Evolutionary conservation across 108 stramenopile species (phyloP).

Genomic region (Cylindrotheca fusiformis): DNA sequence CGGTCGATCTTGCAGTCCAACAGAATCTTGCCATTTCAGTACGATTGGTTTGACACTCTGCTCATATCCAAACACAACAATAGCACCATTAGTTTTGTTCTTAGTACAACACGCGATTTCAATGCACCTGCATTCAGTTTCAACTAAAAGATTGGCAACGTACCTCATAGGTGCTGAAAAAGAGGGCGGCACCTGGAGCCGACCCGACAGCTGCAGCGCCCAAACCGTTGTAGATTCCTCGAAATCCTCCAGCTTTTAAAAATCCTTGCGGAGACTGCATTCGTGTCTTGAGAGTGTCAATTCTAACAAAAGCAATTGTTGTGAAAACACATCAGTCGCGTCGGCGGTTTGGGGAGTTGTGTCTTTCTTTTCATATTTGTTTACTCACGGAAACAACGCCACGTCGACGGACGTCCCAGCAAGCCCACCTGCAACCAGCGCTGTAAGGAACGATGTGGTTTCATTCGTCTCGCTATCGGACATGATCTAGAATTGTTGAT

Average conservation of each 20-base stretch:
- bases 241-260: conserved; percentile 82
- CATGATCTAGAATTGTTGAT: background rate
- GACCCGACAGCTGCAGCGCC: conserved; percentile 86
- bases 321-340: too few species aligned
- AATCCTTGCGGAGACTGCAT: conserved; percentile 91
- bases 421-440: conserved; percentile 81
- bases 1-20: conserved; percentile 19
- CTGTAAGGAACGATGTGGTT: conserved; percentile 47
- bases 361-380: background rate
- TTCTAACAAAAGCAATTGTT: conserved; percentile 5
- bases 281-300: conserved; percentile 94
- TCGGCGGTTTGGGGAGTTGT: too few species aligned
- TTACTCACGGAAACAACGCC: conserved; percentile 73
- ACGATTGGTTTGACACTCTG: conserved; percentile 59
- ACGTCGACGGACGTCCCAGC: conserved; percentile 91
- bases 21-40: conserved; percentile 29
- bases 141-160: too few species aligned
- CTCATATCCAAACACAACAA: background rate
- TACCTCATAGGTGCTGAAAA: conserved; percentile 95
- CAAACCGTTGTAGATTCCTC: conserved; percentile 84
- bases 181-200: conserved; percentile 91
- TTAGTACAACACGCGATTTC: too few species aligned
- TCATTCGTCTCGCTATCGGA: background rate
- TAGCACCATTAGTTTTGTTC: too few species aligned
- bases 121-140: too few species aligned